Percentiles rank a stretch among this genome's conserved stretches.
These are phyloP conservation scores for Leishmania arabica DNA, from an alignment of 208 protist genomes.

Conservation along the genomic window DNA sequence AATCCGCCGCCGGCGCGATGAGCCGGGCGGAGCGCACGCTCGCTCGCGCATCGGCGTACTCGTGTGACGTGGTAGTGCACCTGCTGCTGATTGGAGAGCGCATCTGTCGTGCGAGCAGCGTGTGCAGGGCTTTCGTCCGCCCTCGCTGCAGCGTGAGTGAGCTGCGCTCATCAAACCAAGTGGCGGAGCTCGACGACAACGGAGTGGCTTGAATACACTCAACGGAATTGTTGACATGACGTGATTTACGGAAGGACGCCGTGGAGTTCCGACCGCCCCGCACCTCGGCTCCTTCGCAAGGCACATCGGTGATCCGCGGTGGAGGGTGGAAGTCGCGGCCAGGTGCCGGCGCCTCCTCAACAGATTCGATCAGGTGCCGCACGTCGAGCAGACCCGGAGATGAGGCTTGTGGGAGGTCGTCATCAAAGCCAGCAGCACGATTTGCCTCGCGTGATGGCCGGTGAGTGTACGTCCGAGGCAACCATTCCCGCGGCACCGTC, in stretches of 20 bases:
- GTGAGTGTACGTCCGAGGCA: neutral
- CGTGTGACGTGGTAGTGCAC: neutral
- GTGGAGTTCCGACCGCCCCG: neutral
- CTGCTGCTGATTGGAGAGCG: neutral
- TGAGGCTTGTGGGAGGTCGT: neutral
- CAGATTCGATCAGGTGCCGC: neutral
- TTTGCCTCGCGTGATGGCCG: neutral
- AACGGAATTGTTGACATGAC: neutral
- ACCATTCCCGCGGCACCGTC: neutral
- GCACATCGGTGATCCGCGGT: neutral
- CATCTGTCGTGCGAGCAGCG: constrained; percentile 22
- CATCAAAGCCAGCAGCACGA: too few relatives aligned
- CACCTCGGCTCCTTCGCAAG: neutral
- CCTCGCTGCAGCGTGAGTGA: constrained; percentile 13
- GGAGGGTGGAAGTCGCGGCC: neutral
- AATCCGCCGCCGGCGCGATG: neutral
- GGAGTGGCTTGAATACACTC: neutral
- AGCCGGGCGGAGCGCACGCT: neutral
- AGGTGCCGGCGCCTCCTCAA: constrained; percentile 5
- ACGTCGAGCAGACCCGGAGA: neutral
- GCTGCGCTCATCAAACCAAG: neutral
- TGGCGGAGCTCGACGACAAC: neutral
- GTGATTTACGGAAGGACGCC: neutral
- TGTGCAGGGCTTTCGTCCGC: constrained; percentile 12
- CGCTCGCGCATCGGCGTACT: neutral